phyloP scores from a whole-genome alignment of 1,284 basidiomycete genomes.

The Takashimella tepidaria region DNA sequence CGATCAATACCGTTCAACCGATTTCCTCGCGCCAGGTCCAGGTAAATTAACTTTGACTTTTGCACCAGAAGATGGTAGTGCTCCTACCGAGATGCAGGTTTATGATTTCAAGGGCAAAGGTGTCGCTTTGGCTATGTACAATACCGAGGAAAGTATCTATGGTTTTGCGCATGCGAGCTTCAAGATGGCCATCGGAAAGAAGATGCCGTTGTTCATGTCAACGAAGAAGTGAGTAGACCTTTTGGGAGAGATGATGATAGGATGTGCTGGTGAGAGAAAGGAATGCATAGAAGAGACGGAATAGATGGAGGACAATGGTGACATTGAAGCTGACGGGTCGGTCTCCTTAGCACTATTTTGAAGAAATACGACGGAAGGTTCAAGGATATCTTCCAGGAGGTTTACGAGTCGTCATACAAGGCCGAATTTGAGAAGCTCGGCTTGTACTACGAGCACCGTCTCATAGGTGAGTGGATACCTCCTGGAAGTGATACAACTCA shows the following conservation, averaged over 20 bases:
- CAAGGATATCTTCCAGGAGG: conserved; percentile 97
- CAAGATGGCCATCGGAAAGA: conserved; percentile 96
- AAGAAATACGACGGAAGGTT: conserved; percentile 97
- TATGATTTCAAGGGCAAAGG: conserved; percentile 87
- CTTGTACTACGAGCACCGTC: conserved; percentile 95
- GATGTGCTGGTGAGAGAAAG: no score
- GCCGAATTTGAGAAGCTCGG: conserved; percentile 70
- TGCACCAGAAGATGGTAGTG: conserved; percentile 66
- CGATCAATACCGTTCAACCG: conserved; percentile 92
- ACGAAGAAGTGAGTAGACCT: conserved; percentile 67
- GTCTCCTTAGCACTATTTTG: conserved; percentile 69
- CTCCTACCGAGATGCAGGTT: conserved; percentile 64
- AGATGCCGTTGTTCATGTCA: conserved; percentile 92
- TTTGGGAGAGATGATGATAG: background rate
- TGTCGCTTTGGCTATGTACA: conserved; percentile 91
- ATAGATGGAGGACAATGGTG: no score
- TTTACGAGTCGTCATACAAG: conserved; percentile 84
- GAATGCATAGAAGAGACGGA: no score
- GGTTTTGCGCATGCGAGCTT: conserved; percentile 97
- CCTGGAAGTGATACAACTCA: conserved; percentile 2
- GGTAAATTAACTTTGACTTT: conserved; percentile 87
- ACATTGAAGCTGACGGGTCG: background rate
- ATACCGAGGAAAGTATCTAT: conserved; percentile 87
- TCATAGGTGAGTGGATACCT: conserved; percentile 52
- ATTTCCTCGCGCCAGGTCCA: conserved; percentile 77